phyloP scores from a whole-genome alignment of 257 asterid species.

The Petrea volubilis region DNA sequence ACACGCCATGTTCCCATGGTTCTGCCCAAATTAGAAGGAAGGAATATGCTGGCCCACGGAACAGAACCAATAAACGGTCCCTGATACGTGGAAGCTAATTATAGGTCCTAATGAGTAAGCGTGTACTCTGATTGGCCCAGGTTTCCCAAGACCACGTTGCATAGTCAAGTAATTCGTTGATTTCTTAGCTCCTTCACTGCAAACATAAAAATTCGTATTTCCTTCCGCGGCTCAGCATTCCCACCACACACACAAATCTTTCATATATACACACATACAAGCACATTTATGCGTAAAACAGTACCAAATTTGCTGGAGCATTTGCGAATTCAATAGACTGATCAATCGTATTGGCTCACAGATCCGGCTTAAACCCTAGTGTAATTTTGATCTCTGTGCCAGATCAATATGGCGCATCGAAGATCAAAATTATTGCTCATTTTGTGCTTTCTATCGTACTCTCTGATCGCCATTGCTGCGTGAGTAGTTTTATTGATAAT shows the following conservation, averaged over 20 bases:
- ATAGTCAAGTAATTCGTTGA: constrained; percentile 8
- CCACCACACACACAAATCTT: constrained; percentile 2
- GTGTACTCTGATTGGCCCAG: constrained; percentile 58
- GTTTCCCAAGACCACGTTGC: constrained; percentile 50
- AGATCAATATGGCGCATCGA: constrained; percentile 62
- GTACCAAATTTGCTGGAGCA: background rate
- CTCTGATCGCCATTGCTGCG: constrained; percentile 79
- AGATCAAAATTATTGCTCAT: constrained; percentile 56
- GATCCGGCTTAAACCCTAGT: constrained; percentile 43
- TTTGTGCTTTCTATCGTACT: constrained; percentile 49
- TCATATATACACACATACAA: background rate
- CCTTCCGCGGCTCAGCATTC: constrained; percentile 28
- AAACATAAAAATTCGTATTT: constrained; percentile 18
- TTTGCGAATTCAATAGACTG: background rate
- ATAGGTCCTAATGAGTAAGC: constrained; percentile 39
- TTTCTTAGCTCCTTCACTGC: constrained; percentile 21
- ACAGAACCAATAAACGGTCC: background rate
- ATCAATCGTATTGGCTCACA: constrained; percentile 8
- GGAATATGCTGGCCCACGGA: background rate
- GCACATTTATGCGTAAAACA: background rate
- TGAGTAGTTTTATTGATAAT: constrained; percentile 33
- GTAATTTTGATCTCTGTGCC: constrained; percentile 51
- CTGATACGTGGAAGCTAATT: constrained; percentile 30
- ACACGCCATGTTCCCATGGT: too few relatives aligned
- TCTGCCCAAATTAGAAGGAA: too few relatives aligned